A percentile compares a stretch with the other conserved stretches of the same genome.
Evolutionary conservation across 176 grass and related monocot species (phyloP).

Genomic region (Puccinellia tenuiflora): DNA sequence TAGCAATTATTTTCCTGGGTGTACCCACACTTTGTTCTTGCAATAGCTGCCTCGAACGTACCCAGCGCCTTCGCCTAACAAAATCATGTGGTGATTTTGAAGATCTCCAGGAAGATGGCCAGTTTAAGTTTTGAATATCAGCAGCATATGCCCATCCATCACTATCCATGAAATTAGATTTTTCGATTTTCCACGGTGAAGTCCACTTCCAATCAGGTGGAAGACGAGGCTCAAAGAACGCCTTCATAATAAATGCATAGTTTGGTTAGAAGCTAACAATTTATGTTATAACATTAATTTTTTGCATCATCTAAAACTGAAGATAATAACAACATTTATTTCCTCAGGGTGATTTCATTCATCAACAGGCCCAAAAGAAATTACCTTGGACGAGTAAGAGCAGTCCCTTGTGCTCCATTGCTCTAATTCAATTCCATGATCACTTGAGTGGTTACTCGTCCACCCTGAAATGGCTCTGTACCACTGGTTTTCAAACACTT

Average conservation of each 20-base stretch:
- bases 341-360: neutral
- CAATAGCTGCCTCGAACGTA: constrained; percentile 54
- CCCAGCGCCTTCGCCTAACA: constrained; percentile 82
- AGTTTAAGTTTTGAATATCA: constrained; percentile 68
- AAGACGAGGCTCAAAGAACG: constrained; percentile 81
- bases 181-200: constrained; percentile 95
- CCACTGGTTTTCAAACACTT: constrained; percentile 94
- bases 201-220: constrained; percentile 86
- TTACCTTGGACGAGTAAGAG: constrained; percentile 85
- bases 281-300: neutral
- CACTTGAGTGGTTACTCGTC: constrained; percentile 44
- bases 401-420: constrained; percentile 82
- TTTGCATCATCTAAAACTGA: neutral
- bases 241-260: constrained; percentile 50
- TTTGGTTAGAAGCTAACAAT: constrained; percentile 30
- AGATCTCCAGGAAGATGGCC: constrained; percentile 77
- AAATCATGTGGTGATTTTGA: constrained; percentile 70
- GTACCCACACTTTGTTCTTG: constrained; percentile 47
- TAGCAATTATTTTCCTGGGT: constrained; percentile 65
- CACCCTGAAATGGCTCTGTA: constrained; percentile 83
- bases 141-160: constrained; percentile 92
- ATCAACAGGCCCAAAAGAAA: constrained; percentile 3
- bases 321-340: neutral
- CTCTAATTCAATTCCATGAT: constrained; percentile 50
- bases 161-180: constrained; percentile 63